Evolutionary conservation across 495 filamentous ascomycete species (phyloP), one percentile per base, ranked within the genome.

Genomic region (Bacidia gigantensis): DNA sequence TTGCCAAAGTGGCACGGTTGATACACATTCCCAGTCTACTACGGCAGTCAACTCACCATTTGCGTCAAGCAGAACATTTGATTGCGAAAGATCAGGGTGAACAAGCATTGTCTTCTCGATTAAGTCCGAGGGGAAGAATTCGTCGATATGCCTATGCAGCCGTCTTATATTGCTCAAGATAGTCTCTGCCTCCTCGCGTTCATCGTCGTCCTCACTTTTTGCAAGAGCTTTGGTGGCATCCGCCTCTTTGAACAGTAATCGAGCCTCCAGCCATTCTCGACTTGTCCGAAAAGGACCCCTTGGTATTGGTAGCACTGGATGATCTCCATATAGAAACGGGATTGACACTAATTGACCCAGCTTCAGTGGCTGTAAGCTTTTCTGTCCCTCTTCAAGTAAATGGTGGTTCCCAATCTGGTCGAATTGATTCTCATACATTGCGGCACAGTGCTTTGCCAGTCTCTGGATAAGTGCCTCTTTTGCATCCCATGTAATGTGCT

Each of bases 61-160:
- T 11, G 69, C 56, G 46, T 74, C 61, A 2, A 79, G 66, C 26
- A 79, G 58, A 26, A 81, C 68, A 58, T 79, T 79, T 12, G 62
- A 58, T 5, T 64, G 50, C 0, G 65, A 71, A 3, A 80, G 60
- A 46, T 77, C 64, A 38, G 72, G 59, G 29, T 79, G 72, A 17
- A 44, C 20, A 5, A 44, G 41, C 41, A 44, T 44, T 7, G 41
- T 22, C 20, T 9, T 22, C 14, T 44, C 41, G 9, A 5, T 7
- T 44, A 9, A 7, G 12, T n/a, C n/a, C n/a, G 12, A 22, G 9
- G 20, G 14, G 41, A 17, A n/a, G 41, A 17, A 44, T 5, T 18
- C 20, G 41, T 17, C 12, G 20, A 22, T 7, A 9, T n/a, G 41
- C 7, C 20, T 7, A 9, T 7, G 9, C 9, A 22, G 41, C 5